Evolutionary conservation across 2,329 filamentous ascomycete genomes (phyloP).

Genomic region (Exophiala alcalophila): DNA sequence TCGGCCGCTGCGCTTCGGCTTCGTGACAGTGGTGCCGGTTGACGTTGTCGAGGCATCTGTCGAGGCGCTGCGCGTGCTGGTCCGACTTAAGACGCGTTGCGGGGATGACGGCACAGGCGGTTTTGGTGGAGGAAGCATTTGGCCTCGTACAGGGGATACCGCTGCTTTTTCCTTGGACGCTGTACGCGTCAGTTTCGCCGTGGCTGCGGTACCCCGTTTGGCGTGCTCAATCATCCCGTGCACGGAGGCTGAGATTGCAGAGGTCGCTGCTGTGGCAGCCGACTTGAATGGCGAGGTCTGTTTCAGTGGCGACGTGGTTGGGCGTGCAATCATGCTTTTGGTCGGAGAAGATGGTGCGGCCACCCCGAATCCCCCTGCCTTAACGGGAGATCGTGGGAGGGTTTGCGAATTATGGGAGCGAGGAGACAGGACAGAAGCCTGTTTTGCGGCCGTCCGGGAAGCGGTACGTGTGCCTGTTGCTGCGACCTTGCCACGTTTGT

Average conservation of each 20-base stretch:
- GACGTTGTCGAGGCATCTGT: slow-evolving; percentile 25
- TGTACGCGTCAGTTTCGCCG: slow-evolving; percentile 25
- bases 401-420: slow-evolving; percentile 77
- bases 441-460: slow-evolving; percentile 38
- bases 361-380: no score
- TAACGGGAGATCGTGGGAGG: slow-evolving; percentile 55
- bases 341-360: slow-evolving; percentile 34
- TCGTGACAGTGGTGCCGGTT: slow-evolving; percentile 26
- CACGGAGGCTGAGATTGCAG: slow-evolving; percentile 26
- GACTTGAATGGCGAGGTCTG: slow-evolving; percentile 57
- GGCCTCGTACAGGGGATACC: slow-evolving; percentile 12
- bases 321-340: slow-evolving; percentile 53
- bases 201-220: slow-evolving; percentile 25
- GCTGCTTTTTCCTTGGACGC: slow-evolving; percentile 28
- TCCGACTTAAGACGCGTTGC: slow-evolving; percentile 25
- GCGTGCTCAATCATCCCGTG: slow-evolving; percentile 29
- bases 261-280: slow-evolving; percentile 34
- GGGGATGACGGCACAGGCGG: slow-evolving; percentile 18
- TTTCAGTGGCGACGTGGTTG: slow-evolving; percentile 43
- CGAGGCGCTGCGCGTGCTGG: slow-evolving; percentile 21
- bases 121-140: slow-evolving; percentile 30
- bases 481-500: slow-evolving; percentile 36
- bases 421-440: slow-evolving; percentile 69
- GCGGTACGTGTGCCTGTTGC: slow-evolving; percentile 39
- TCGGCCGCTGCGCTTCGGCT: slow-evolving; percentile 24